Percentiles rank a stretch among this genome's conserved stretches.
Evolutionary conservation across 2,329 filamentous ascomycete genomes (phyloP).

Genomic region (Emmonsiellopsis sp.): DNA sequence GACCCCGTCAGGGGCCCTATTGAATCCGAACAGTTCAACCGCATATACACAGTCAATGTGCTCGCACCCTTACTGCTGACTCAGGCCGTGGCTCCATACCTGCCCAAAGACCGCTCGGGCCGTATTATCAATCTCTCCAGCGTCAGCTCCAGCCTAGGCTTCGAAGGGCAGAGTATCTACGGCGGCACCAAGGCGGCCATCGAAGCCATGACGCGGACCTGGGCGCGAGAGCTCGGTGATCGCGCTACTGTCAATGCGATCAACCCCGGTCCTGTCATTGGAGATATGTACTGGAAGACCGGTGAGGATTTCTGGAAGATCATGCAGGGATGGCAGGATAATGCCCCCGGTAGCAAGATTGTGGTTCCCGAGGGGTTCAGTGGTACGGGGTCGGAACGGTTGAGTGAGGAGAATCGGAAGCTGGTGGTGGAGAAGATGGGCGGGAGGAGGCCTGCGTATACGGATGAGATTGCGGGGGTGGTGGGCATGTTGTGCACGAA

Average conservation of each 20-base stretch:
- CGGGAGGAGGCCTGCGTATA: slow-evolving; percentile 54
- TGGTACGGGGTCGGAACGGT: slow-evolving; percentile 38
- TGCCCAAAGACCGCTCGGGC: slow-evolving; percentile 59
- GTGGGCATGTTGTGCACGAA: slow-evolving; percentile 65
- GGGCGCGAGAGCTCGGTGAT: slow-evolving; percentile 54
- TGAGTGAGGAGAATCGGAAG: slow-evolving; percentile 52
- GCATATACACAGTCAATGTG: slow-evolving; percentile 71
- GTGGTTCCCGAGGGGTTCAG: slow-evolving; percentile 49
- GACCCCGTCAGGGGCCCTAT: slow-evolving; percentile 52
- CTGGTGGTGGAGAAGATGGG: slow-evolving; percentile 50
- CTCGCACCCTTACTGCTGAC: slow-evolving; percentile 69
- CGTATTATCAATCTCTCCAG: slow-evolving; percentile 54
- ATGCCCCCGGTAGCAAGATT: slow-evolving; percentile 55
- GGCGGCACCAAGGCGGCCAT: slow-evolving; percentile 58
- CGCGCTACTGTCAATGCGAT: slow-evolving; percentile 55
- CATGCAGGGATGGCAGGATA: slow-evolving; percentile 52
- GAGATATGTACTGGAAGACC: slow-evolving; percentile 55
- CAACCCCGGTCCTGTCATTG: slow-evolving; percentile 56
- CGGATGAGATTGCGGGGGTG: slow-evolving; percentile 63
- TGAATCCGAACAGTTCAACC: slow-evolving; percentile 55
- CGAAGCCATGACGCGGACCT: slow-evolving; percentile 60
- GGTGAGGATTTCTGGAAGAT: slow-evolving; percentile 48
- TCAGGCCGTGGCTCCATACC: slow-evolving; percentile 60
- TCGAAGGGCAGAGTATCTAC: slow-evolving; percentile 51
- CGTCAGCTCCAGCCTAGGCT: slow-evolving; percentile 49